A percentile compares a stretch with the other conserved stretches of the same genome.
These are phyloP conservation scores for Cladosporium sp. DNA, from an alignment of 2,329 filamentous ascomycete species.

Conservation along the genomic window DNA sequence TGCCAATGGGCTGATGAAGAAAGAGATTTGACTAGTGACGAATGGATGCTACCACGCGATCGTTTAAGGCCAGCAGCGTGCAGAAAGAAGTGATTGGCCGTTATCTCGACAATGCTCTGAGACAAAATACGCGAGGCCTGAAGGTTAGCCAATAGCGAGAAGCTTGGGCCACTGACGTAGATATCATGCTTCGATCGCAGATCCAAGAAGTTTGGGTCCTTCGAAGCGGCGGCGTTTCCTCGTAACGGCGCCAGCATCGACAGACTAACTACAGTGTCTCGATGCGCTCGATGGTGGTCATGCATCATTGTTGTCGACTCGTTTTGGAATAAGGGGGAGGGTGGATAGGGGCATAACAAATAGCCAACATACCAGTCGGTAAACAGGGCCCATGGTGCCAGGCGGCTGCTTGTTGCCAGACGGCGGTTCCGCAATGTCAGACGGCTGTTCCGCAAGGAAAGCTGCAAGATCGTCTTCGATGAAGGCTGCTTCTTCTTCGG, in stretches of 20 bases:
- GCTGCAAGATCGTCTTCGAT: slow-evolving; percentile 20
- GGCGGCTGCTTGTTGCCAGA: not conserved
- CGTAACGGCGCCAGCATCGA: slow-evolving; percentile 2
- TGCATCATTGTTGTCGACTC: not conserved
- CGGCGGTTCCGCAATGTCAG: not conserved
- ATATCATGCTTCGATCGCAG: slow-evolving; percentile 4
- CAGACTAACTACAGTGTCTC: not conserved
- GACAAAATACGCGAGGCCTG: slow-evolving; percentile 9
- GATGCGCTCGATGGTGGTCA: not conserved
- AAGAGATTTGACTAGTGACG: not conserved
- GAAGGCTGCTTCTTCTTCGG: slow-evolving; percentile 10
- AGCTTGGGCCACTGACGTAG: not conserved
- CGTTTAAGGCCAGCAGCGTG: not conserved
- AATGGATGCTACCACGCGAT: not conserved
- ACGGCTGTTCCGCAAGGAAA: slow-evolving; percentile 13
- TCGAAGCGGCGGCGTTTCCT: not conserved
- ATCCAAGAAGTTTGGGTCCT: not conserved
- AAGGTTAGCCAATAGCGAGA: not conserved
- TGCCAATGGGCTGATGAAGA: not conserved
- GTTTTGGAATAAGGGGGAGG: not conserved
- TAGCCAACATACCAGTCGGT: slow-evolving; percentile 15
- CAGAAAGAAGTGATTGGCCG: not conserved
- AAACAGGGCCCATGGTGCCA: slow-evolving; percentile 14
- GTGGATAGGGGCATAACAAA: not conserved
- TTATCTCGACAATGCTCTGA: not conserved